A percentile compares a stretch with the other conserved stretches of the same genome.
Conservation (phyloP, 1,284 basidiomycete species). For the Cryptococcus amylolentus region DNA sequence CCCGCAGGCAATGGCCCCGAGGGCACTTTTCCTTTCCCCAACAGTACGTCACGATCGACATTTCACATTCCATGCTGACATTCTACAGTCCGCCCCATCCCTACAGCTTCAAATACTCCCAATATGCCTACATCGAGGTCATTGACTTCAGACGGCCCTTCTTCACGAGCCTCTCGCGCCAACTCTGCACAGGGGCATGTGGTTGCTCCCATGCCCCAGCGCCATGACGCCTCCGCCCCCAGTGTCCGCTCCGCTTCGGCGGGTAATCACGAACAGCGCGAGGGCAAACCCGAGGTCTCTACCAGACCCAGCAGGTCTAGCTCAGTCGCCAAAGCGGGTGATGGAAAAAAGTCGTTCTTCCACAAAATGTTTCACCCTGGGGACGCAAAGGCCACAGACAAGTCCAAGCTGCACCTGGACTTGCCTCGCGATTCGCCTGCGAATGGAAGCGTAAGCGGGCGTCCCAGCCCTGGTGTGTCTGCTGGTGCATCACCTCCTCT, state of each 20-base stretch:
- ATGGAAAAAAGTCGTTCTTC: slow-evolving; percentile 47
- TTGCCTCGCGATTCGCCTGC: slow-evolving; percentile 17
- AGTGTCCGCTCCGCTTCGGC: slow-evolving; percentile 7
- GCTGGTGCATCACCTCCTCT: slow-evolving; percentile 32
- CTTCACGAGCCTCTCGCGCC: no score
- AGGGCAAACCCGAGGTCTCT: background rate
- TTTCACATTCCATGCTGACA: slow-evolving; percentile 5
- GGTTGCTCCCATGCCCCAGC: no score
- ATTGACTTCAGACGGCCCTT: background rate
- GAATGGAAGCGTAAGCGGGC: slow-evolving; percentile 7
- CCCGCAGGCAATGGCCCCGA: slow-evolving; percentile 15
- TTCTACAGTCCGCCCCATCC: slow-evolving; percentile 35
- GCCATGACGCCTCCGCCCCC: background rate
- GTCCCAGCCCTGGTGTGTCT: slow-evolving; percentile 13
- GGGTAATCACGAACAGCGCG: slow-evolving; percentile 19
- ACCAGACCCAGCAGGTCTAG: slow-evolving; percentile 14
- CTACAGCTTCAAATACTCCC: slow-evolving; percentile 16
- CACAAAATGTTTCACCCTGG: slow-evolving; percentile 49
- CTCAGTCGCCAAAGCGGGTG: slow-evolving; percentile 28
- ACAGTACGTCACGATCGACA: slow-evolving; percentile 20
- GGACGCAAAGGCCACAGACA: slow-evolving; percentile 20
- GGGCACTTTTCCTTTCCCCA: slow-evolving; percentile 36
- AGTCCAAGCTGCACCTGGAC: slow-evolving; percentile 19
- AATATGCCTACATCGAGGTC: no score
- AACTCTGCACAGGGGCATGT: no score